These are phyloP conservation scores for Astrocystis sublimbata DNA, from an alignment of 495 filamentous ascomycete species.

Conservation along the genomic window DNA sequence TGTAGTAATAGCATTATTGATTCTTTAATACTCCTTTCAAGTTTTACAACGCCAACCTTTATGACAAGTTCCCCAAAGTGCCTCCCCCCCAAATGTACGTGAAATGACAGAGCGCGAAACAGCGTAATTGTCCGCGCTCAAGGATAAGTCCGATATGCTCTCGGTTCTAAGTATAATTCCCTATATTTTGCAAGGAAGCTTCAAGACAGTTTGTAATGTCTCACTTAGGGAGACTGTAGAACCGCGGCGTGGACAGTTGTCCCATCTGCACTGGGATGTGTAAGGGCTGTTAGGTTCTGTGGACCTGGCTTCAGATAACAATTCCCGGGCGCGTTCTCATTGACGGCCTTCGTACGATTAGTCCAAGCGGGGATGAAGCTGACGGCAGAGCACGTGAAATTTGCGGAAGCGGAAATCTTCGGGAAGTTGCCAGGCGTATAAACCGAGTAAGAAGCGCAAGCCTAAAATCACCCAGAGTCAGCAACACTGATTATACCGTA, in stretches of 20 bases:
- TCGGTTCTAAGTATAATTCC: too few relatives aligned
- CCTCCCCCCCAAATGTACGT: too few relatives aligned
- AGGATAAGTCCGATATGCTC: too few relatives aligned
- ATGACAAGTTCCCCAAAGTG: neutral
- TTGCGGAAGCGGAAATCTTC: conserved; percentile 21
- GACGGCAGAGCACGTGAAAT: conserved; percentile 42
- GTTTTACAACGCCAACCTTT: neutral
- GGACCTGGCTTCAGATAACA: conserved; percentile 49
- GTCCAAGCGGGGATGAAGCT: conserved; percentile 49
- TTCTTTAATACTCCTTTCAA: neutral
- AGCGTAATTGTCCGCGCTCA: too few relatives aligned
- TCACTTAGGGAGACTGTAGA: neutral
- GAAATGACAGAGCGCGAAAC: too few relatives aligned
- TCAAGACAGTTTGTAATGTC: neutral
- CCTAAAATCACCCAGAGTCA: neutral
- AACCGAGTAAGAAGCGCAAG: conserved; percentile 44
- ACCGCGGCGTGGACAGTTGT: conserved; percentile 31
- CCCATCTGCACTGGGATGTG: conserved; percentile 25
- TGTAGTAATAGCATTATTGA: neutral
- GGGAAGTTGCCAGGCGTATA: conserved; percentile 35
- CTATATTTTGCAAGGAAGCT: too few relatives aligned
- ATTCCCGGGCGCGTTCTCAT: conserved; percentile 40
- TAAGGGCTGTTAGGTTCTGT: conserved; percentile 34
- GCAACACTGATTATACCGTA: neutral
- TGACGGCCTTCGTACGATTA: conserved; percentile 30